These are phyloP conservation scores for Ceratocystiopsis sp. DNA, from an alignment of 2,329 filamentous ascomycete species.

Conservation along the genomic window DNA sequence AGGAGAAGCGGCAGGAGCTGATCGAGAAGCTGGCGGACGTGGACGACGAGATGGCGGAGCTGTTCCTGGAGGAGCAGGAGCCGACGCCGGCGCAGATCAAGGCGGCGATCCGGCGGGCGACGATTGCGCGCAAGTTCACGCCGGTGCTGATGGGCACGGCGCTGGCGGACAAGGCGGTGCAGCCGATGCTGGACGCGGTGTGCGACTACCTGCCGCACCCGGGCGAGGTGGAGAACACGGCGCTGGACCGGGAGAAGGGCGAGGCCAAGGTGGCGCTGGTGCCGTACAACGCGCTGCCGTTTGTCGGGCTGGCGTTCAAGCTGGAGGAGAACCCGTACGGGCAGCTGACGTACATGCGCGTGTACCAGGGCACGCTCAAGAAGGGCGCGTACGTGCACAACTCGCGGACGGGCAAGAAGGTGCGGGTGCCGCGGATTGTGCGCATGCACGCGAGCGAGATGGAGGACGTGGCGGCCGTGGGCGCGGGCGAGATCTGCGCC, in stretches of 20 bases:
- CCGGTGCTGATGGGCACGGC: constrained; percentile 96
- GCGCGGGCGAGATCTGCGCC: constrained; percentile 93
- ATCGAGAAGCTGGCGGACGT: constrained; percentile 95
- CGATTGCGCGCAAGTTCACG: constrained; percentile 77
- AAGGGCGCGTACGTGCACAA: constrained; percentile 91
- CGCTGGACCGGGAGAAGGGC: constrained; percentile 62
- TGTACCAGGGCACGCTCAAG: constrained; percentile 82
- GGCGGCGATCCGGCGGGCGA: constrained; percentile 77
- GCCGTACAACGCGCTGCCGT: constrained; percentile 83
- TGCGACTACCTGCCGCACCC: constrained; percentile 94
- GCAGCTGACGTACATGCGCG: constrained; percentile 93
- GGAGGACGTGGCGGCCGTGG: constrained; percentile 87
- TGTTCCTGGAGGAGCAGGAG: constrained; percentile 75
- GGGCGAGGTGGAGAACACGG: constrained; percentile 72
- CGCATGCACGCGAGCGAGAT: constrained; percentile 99
- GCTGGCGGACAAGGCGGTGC: constrained; percentile 82
- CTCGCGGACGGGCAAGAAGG: constrained; percentile 83
- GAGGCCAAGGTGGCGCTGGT: constrained; percentile 76
- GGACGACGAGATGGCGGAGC: constrained; percentile 91
- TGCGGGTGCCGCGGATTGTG: constrained; percentile 91
- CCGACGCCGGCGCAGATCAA: constrained; percentile 75
- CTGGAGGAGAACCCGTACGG: constrained; percentile 98
- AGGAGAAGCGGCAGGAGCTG: constrained; percentile 68
- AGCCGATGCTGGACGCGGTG: constrained; percentile 89
- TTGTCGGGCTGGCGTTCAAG: constrained; percentile 95